These are phyloP conservation scores for Russula earlei DNA, from an alignment of 768 basidiomycete genomes.

Conservation along the genomic window DNA sequence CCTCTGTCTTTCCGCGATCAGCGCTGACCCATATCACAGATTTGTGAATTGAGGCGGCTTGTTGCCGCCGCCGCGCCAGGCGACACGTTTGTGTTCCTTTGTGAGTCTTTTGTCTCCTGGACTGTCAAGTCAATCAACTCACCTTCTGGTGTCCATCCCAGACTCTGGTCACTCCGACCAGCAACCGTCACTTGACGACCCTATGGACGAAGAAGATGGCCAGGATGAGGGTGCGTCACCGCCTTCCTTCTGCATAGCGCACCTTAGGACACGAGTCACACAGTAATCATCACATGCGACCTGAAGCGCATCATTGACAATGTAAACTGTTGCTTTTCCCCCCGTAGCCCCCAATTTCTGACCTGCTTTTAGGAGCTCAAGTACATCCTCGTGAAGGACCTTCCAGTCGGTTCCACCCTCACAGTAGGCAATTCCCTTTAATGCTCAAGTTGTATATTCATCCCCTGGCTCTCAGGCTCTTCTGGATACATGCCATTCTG, in stretches of 20 bases:
- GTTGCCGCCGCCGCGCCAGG: slow-evolving; percentile 19
- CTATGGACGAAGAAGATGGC: slow-evolving; percentile 20
- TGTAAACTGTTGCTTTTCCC: slow-evolving; percentile 2
- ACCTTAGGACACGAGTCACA: not conserved
- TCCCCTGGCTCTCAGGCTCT: slow-evolving; percentile 12
- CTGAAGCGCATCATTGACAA: slow-evolving; percentile 21
- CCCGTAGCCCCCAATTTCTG: not conserved
- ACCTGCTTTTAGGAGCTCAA: slow-evolving; percentile 5
- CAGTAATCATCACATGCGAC: slow-evolving; percentile 14
- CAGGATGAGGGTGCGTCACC: slow-evolving; percentile 21
- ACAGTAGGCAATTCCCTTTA: not conserved
- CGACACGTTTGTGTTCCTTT: slow-evolving; percentile 23
- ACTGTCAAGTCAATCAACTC: not conserved
- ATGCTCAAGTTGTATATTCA: not conserved
- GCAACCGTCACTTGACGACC: not conserved
- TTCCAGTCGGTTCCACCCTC: slow-evolving; percentile 16
- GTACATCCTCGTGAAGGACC: slow-evolving; percentile 6
- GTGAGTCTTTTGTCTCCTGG: slow-evolving; percentile 12
- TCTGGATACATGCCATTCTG: slow-evolving; percentile 23
- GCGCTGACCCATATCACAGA: slow-evolving; percentile 2
- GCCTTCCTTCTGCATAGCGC: too few species aligned
- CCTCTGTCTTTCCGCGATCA: not conserved
- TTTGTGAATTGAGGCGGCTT: slow-evolving; percentile 14
- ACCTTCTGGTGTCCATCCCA: not conserved
- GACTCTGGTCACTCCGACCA: slow-evolving; percentile 25